Conservation (phyloP, 352 stramenopile genomes). For the Elongisporangium undulatum region DNA sequence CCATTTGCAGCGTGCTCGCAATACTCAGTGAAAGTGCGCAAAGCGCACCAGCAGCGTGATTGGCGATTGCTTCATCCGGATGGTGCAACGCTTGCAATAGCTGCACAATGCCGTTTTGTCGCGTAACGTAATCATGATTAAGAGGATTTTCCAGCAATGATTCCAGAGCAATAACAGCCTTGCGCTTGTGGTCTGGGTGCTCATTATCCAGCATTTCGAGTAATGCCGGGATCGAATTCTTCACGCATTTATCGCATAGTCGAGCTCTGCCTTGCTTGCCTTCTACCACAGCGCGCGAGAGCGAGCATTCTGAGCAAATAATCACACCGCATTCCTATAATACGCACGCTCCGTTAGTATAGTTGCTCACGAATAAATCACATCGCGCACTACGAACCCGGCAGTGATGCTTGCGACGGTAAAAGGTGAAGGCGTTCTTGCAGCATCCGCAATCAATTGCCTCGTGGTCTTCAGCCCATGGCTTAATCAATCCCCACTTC, state of each 20-base stretch:
- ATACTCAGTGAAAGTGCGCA: conserved; percentile 77
- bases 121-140: conserved; percentile 85
- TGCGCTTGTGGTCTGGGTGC: conserved; percentile 54
- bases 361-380: background rate
- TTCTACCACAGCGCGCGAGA: conserved; percentile 82
- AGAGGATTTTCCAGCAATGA: conserved; percentile 79
- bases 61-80: conserved; percentile 56
- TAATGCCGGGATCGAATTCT: conserved; percentile 68
- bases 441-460: conserved; percentile 70
- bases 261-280: conserved; percentile 70
- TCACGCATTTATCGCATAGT: conserved; percentile 83
- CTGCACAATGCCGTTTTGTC: conserved; percentile 62
- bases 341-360: background rate
- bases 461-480: conserved; percentile 86
- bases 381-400: conserved; percentile 29
- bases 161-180: conserved; percentile 70
- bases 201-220: conserved; percentile 52
- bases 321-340: conserved; percentile 81
- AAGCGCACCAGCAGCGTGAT: conserved; percentile 68
- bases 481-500: conserved; percentile 85
- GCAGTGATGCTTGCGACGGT: conserved; percentile 80
- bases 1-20: conserved; percentile 80
- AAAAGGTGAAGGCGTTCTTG: conserved; percentile 75
- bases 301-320: conserved; percentile 83
- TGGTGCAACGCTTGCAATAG: conserved; percentile 71